Evolutionary conservation across 2,329 filamentous ascomycete genomes (phyloP).

Genomic region (Trichoderma lentiforme): DNA sequence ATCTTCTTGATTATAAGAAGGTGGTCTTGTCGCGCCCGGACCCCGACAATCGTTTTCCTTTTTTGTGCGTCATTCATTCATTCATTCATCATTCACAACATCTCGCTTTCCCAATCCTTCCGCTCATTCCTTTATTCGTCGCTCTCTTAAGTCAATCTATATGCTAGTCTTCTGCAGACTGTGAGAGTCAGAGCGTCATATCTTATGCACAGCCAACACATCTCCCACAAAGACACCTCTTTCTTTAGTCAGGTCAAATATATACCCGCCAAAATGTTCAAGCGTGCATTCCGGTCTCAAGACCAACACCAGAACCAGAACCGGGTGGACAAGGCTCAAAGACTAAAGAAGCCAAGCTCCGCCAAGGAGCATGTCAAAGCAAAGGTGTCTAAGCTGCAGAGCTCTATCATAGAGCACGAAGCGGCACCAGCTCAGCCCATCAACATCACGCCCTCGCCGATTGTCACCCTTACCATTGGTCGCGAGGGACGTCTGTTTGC

Average conservation of each 20-base stretch:
- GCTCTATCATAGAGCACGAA: constrained; percentile 65
- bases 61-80: constrained; percentile 36
- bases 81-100: background rate
- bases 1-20: constrained; percentile 44
- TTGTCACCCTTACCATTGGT: constrained; percentile 83
- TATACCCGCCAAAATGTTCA: constrained; percentile 67
- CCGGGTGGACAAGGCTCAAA: constrained; percentile 83
- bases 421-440: constrained; percentile 27
- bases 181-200: background rate
- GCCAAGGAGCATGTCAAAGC: constrained; percentile 60
- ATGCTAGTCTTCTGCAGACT: background rate
- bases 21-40: constrained; percentile 53
- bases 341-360: constrained; percentile 61
- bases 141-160: constrained; percentile 38
- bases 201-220: background rate
- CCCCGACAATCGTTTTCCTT: constrained; percentile 41
- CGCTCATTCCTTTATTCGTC: constrained; percentile 49
- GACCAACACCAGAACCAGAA: constrained; percentile 42
- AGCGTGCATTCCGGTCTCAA: constrained; percentile 80
- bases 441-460: constrained; percentile 56
- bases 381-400: constrained; percentile 82
- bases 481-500: constrained; percentile 85
- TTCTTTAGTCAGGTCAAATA: constrained; percentile 26
- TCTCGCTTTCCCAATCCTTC: constrained; percentile 30
- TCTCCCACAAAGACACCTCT: constrained; percentile 19